Evolutionary conservation across 2,329 filamentous ascomycete species (phyloP).

Genomic region (Calonectria pseudoreteaudii): DNA sequence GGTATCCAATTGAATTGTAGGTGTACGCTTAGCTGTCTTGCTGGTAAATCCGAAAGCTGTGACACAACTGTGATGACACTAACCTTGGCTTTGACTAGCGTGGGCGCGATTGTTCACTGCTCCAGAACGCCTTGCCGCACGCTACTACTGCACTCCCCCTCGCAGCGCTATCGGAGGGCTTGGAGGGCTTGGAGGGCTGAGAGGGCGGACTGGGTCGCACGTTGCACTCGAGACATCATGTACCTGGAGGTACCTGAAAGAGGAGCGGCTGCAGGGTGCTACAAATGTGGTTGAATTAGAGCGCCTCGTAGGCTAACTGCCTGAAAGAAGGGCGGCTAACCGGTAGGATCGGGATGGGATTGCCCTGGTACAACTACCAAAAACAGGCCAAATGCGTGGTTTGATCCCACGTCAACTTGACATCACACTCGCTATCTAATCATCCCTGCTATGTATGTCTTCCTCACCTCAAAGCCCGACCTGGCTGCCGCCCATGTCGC

Average conservation of each 20-base stretch:
- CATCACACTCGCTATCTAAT: neutral
- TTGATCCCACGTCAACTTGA: neutral
- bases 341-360: neutral
- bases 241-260: neutral
- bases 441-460: conserved; percentile 23
- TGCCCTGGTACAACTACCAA: neutral
- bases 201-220: neutral
- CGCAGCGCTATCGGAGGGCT: neutral
- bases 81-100: neutral
- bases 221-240: neutral
- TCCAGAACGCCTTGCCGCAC: neutral
- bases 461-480: conserved; percentile 20
- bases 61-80: neutral
- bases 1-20: neutral
- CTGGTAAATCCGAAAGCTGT: neutral
- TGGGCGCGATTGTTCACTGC: neutral
- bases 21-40: neutral
- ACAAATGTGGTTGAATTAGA: neutral
- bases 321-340: neutral
- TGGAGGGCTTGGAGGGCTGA: neutral
- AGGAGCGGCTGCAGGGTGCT: neutral
- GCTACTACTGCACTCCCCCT: neutral
- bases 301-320: neutral
- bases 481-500: conserved; percentile 13
- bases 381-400: neutral